Base-by-base conservation (phyloP, 192 early-diverging fungal genomes). In the Globomyces pollinis-pini region DNA sequence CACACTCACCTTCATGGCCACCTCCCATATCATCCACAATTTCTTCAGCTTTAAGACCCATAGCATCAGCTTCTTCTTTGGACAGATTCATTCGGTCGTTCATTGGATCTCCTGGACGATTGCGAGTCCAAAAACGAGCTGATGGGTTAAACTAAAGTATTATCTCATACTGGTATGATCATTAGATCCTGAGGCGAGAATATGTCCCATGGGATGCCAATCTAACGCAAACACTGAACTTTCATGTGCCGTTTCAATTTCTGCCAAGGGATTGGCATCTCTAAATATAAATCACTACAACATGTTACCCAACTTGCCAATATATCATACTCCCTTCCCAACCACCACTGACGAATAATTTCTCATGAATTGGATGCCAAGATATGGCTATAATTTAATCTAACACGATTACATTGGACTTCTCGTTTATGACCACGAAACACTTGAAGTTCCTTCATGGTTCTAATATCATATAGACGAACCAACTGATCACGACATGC, bases 141-240 rank as follows among this genome's bases (percentile, higher is more conserved):
- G n/a, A n/a, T n/a, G n/a, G n/a, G n/a, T n/a, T n/a, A n/a, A n/a
- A n/a, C n/a, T n/a, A n/a, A n/a, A n/a, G n/a, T n/a, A n/a, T n/a
- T n/a, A n/a, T n/a, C n/a, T n/a, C n/a, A n/a, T 83, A 9, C 94
- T 97, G 0, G 92, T 88, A 55, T 94, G 89, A 65, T 99, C 96
- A 59, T 97, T 99, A 16, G 89, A 92, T 24, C 92, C 93, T 0
- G 91, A 88, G 0, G 90, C 91, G 20, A 99, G 72, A 5, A 97
- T 81, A 65, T 99, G 96, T 5, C 96, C 96, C 49, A 90, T 70
- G 7, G 96, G 96, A 70, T 99, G 94, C 90, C 91, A 99, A 59
- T 94, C 94, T 13, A 99, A 62, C 8, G 93, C 86, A 90, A 95
- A 99, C 28, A 97, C 84, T 39, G 89, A 85, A 20, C 85, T 88